phyloP scores from a whole-genome alignment of 768 basidiomycete species.

The Guyanaporus albipodus region DNA sequence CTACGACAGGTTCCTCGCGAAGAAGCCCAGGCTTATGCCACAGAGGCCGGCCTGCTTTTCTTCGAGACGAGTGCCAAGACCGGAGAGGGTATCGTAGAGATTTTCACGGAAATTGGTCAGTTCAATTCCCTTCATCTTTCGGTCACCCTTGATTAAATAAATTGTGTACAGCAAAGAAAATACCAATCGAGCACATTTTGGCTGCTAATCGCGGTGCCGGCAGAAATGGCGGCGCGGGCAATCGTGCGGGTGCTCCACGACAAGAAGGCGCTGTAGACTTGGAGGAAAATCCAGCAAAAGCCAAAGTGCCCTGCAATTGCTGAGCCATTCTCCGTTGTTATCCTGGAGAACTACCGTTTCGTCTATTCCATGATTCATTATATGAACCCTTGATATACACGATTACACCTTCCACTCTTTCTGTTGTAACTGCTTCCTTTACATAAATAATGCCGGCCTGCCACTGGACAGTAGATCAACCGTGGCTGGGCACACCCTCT shows the following conservation, averaged over 20 bases:
- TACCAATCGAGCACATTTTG: conserved; percentile 91
- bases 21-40: conserved; percentile 95
- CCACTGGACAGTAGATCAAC: conserved; percentile 11
- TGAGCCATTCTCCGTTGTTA: conserved; percentile 36
- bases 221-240: conserved; percentile 54
- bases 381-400: conserved; percentile 23
- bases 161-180: conserved; percentile 62
- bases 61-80: conserved; percentile 99
- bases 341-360: conserved; percentile 15
- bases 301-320: conserved; percentile 80
- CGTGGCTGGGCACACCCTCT: no score
- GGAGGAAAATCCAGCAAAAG: conserved; percentile 60
- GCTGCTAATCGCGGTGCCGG: conserved; percentile 72
- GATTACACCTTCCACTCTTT: conserved; percentile 18
- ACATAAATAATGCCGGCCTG: conserved; percentile 24
- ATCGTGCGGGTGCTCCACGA: conserved; percentile 47
- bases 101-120: conserved; percentile 97
- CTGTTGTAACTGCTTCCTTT: conserved; percentile 29
- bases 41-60: conserved; percentile 91
- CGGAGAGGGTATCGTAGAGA: conserved; percentile 90
- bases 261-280: conserved; percentile 63
- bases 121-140: conserved; percentile 1
- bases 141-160: neutral
- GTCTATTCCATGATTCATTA: conserved; percentile 16
- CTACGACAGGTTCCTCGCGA: conserved; percentile 88